Evolutionary conservation across 139 green algal genomes (phyloP), one percentile per base, ranked within the genome.

Genomic region (Coelastrella sp.): DNA sequence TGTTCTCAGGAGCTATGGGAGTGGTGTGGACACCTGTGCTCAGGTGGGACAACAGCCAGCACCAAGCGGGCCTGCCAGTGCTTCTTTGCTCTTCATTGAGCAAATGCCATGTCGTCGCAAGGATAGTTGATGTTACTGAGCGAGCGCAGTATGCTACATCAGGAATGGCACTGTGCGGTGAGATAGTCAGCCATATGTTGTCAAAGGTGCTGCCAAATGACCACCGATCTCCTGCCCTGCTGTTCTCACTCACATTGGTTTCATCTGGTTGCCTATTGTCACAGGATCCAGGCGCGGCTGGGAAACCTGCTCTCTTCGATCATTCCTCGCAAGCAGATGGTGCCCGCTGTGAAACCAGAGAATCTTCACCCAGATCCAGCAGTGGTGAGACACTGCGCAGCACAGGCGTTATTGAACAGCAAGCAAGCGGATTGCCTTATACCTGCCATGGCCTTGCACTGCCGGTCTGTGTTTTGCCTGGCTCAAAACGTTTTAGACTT

Each of bases 11-110:
- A 5, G 90, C 94, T 12, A 90, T 98, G 19, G 95, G 96, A 24
- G 93, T 97, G 24, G 95, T 97, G 82, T 97, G 95, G 96, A 97
- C 90, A 0, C 82, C 83, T 3, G 61, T 94, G 15, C 93, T 98
- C 11, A 94, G 89, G 95, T 96, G 85, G 56, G 90, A 11, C 6
- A 15, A 14, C 15, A 12, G 15, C 63, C 63, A 70, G 63, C 63
- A 70, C 35, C 35, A 49, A 49, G 35, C 3, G 35, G 35, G 68
- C n/a, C 68, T 7, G 10, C 15, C 68, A 27, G 68, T 76, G 17
- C 68, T 76, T 8, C 24, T 3, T 19, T 76, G 68, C 7, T 20
- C 12, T 15, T 70, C 12, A 70, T 70, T 70, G 63, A 70, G 35
- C 63, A 70, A 70, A 4, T 70, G 63, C 63, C 14, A 70, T 70